Conservation (phyloP, 2,329 filamentous ascomycete genomes). For the Epichloe coenophiala region DNA sequence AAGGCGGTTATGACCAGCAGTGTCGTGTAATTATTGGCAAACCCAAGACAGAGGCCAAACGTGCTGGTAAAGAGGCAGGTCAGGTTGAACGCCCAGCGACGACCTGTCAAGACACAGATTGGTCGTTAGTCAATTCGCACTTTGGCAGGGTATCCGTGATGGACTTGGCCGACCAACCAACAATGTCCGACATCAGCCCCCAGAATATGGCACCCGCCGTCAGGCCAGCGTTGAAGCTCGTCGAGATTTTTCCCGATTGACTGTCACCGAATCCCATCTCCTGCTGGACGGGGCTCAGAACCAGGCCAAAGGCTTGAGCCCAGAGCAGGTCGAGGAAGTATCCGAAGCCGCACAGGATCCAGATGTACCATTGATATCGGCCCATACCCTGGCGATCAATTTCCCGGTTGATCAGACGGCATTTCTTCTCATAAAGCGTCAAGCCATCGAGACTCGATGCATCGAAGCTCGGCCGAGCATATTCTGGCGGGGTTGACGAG, state of each 20-base stretch:
- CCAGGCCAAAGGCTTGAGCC: slow-evolving; percentile 44
- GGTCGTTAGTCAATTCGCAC: neutral
- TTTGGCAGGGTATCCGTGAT: neutral
- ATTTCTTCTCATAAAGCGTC: slow-evolving; percentile 21
- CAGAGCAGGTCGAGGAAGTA: slow-evolving; percentile 43
- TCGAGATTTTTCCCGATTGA: slow-evolving; percentile 33
- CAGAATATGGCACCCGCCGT: slow-evolving; percentile 36
- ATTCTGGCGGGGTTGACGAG: neutral
- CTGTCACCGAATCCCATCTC: slow-evolving; percentile 36
- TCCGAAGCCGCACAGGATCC: slow-evolving; percentile 38
- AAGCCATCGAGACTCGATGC: slow-evolving; percentile 12
- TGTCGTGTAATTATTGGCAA: slow-evolving; percentile 32
- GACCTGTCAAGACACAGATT: slow-evolving; percentile 12
- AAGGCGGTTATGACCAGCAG: slow-evolving; percentile 41
- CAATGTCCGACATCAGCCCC: slow-evolving; percentile 40
- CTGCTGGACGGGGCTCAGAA: slow-evolving; percentile 39
- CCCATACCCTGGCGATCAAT: slow-evolving; percentile 40
- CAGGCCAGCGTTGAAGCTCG: slow-evolving; percentile 36
- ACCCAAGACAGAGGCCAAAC: slow-evolving; percentile 39
- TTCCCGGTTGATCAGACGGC: slow-evolving; percentile 25
- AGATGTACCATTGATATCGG: slow-evolving; percentile 38
- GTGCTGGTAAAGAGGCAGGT: slow-evolving; percentile 40
- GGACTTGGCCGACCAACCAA: slow-evolving; percentile 13
- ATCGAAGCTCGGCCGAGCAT: neutral
- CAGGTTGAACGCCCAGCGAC: slow-evolving; percentile 43